Base-by-base conservation (phyloP, 2,329 filamentous ascomycete genomes). In the Cladosporium austrohemisphaericum region DNA sequence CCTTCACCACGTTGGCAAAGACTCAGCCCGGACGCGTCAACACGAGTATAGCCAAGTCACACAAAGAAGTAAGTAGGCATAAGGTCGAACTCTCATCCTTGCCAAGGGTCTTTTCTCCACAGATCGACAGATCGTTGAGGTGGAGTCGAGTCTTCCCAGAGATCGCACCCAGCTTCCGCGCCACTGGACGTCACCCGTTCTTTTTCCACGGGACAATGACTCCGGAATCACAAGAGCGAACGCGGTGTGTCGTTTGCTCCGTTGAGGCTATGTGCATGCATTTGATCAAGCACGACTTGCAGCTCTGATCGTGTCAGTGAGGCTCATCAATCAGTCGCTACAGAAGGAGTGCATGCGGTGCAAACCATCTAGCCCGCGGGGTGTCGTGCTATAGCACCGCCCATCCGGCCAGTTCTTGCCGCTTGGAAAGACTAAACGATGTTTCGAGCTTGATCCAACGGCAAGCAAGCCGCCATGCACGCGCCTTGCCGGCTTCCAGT, bases 1-100 rank as follows among this genome's bases (percentile, higher is more conserved):
- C 44, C 33, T 20, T 32, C 25, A 38, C 44, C 33, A 36, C 16
- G 14, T 18, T 14, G 25, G 28, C 23, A 22, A 18, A 47, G 26
- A 16, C 44, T 47, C 44, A 38, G 14, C 18, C 33, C 25, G 23
- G 44, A 18, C 44, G 44, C 44, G 44, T 47, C 33, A 47, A 38
- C 33, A 38, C 9, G 18, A 11, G 18, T 36, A 19, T 19, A 38
- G 44, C 44, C 44, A 47, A 47, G 44, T 36, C 35, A 23, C 23
- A 38, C 23, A 28, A 31, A 11, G 13, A 47, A 16, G 18, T n/a
- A 47, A 47, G 33, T 47, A 25, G 18, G n/a, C n/a, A n/a, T n/a
- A n/a, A 19, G 14, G 29, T 19, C 23, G 22, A 47, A 29, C 32
- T 31, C 32, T 16, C 25, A 37, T 29, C 31, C 44, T 18, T 38